Percentiles rank a stretch among this genome's conserved stretches.
These are phyloP conservation scores for Fusarium oxysporum DNA, from an alignment of 2,329 filamentous ascomycete species.

Conservation along the genomic window DNA sequence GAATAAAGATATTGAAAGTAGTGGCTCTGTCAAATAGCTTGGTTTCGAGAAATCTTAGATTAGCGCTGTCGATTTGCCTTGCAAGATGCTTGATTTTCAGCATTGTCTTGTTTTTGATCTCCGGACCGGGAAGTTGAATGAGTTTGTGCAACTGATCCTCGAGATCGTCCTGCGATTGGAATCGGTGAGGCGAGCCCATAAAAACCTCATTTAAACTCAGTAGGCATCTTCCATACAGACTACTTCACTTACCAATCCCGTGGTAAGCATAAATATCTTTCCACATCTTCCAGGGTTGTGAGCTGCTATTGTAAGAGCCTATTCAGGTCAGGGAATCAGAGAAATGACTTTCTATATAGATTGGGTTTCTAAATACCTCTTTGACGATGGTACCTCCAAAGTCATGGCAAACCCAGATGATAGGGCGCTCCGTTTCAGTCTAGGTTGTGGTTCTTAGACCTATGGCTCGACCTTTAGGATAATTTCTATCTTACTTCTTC, in stretches of 20 bases:
- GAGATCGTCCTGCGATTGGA: background rate
- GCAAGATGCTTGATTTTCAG: background rate
- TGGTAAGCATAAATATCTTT: background rate
- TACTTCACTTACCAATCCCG: background rate
- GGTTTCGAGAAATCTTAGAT: background rate
- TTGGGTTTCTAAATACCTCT: background rate
- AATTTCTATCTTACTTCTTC: background rate
- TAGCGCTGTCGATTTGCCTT: background rate
- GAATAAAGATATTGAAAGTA: background rate
- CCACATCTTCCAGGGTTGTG: background rate
- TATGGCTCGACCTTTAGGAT: background rate
- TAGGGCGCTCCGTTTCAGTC: background rate
- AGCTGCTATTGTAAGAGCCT: background rate
- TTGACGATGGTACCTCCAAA: background rate
- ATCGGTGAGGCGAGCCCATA: background rate
- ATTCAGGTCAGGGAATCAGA: background rate
- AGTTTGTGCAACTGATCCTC: background rate
- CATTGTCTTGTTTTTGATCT: background rate
- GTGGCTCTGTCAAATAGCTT: background rate
- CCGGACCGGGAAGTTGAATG: background rate
- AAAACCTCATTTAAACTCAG: background rate
- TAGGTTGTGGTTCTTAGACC: background rate
- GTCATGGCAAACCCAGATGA: background rate
- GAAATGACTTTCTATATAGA: rapidly evolving
- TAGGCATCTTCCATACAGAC: too few relatives aligned